Percentiles rank a stretch among this genome's conserved stretches.
phyloP scores from a whole-genome alignment of 1,284 basidiomycete genomes.

The Tilletia setariae region DNA sequence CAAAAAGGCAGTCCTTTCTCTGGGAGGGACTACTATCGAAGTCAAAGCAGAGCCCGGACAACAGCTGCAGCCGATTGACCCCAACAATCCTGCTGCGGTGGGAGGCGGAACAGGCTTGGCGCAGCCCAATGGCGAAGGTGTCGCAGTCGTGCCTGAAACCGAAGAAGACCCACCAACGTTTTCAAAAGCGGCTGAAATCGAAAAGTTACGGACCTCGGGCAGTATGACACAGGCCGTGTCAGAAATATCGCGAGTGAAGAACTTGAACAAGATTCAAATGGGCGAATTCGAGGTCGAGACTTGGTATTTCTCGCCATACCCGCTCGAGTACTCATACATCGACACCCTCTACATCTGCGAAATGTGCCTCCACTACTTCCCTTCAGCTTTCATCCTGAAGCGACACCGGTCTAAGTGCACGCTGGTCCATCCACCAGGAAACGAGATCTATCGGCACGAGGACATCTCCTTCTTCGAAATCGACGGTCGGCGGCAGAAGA shows the following conservation, averaged over 20 bases:
- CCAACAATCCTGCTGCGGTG: slow-evolving; percentile 47
- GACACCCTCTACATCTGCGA: slow-evolving; percentile 96
- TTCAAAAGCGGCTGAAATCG: slow-evolving; percentile 95
- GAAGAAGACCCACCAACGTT: slow-evolving; percentile 55
- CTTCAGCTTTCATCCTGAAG: slow-evolving; percentile 34
- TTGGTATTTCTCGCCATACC: slow-evolving; percentile 99
- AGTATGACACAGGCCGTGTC: slow-evolving; percentile 99
- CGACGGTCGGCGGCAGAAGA: slow-evolving; percentile 89
- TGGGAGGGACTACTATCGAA: not conserved
- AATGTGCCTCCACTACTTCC: slow-evolving; percentile 67
- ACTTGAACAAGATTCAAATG: slow-evolving; percentile 92
- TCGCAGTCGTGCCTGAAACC: slow-evolving; percentile 51
- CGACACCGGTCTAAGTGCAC: slow-evolving; percentile 88
- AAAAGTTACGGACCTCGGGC: slow-evolving; percentile 92
- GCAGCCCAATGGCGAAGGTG: slow-evolving; percentile 56
- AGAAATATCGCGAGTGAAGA: slow-evolving; percentile 96
- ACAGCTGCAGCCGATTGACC: slow-evolving; percentile 13
- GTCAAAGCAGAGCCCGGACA: slow-evolving; percentile 28
- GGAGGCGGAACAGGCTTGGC: not conserved
- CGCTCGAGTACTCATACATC: slow-evolving; percentile 92
- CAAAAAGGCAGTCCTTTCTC: slow-evolving; percentile 65
- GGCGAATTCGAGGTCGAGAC: slow-evolving; percentile 94
- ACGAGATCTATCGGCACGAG: slow-evolving; percentile 96
- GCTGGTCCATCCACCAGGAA: slow-evolving; percentile 91
- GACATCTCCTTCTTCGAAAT: slow-evolving; percentile 98